Evolutionary conservation across 2,329 filamentous ascomycete genomes (phyloP), one percentile per base, ranked within the genome.

Genomic region (Penicillium sp.): DNA sequence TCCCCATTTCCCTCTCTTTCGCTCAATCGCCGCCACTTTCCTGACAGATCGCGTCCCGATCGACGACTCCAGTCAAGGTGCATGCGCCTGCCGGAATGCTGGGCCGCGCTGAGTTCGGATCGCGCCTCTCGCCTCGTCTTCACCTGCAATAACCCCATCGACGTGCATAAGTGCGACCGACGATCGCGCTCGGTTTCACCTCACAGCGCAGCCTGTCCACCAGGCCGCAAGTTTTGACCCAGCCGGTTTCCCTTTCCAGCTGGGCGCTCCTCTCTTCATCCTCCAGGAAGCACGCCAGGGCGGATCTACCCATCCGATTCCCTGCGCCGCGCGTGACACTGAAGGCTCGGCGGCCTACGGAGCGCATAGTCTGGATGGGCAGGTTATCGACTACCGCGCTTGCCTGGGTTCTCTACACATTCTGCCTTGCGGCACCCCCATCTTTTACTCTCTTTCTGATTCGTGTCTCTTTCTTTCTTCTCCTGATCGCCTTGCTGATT

Each of bases 81-180:
- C 36, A 33, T 36, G 21, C 17, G 11, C 32, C n/a, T 41, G 20
- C 17, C 35, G 48, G 43, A 50, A 50, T 50, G 47, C 28, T 33
- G 33, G 28, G 29, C 16, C 28, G 25, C 30, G 31, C 45, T 43
- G 46, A 48, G 43, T 40, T 47, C 34, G 23, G 40, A 45, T 33
- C 41, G 42, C 41, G 36, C 29, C 43, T 48, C 23, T 21, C 43
- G 33, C 21, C 42, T 37, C 30, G 14, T 33, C 19, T 31, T 40
- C 40, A 33, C 35, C 49, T 44, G 45, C 47, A 41, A 40, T 43
- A 46, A 50, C 32, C 50, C 54, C 54, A 45, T 58, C 53, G 45
- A 48, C 53, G 41, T 61, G 59, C 59, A 62, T 62, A 57, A 60
- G 60, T 55, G 53, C 51, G 51, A 52, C 53, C 55, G 57, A 53